Evolutionary conservation across 1,284 basidiomycete genomes (phyloP).

Genomic region (Malassezia pachydermatis): DNA sequence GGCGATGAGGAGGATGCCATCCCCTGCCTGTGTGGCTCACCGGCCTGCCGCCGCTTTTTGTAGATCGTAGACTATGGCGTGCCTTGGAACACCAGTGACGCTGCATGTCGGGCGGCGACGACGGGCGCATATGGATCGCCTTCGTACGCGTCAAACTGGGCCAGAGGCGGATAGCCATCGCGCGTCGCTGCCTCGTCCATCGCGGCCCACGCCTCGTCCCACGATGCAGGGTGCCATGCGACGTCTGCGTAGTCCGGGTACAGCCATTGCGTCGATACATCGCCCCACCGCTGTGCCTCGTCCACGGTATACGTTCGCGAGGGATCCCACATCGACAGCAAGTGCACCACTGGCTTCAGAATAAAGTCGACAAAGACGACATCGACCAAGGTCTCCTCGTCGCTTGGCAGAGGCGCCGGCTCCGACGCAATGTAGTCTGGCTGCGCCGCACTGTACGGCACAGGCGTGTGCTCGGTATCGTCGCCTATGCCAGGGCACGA

Average conservation of each 20-base stretch:
- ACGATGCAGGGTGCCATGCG: conserved; percentile 19
- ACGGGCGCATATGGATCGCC: conserved; percentile 14
- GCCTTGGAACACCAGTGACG: conserved; percentile 7
- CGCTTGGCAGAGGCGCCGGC: conserved; percentile 17
- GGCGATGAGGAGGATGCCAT: conserved; percentile 47
- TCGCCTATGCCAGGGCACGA: conserved; percentile 31
- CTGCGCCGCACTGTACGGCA: conserved; percentile 26
- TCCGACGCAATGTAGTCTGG: conserved; percentile 41
- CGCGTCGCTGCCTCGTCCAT: conserved; percentile 4
- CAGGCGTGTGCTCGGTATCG: conserved; percentile 33
- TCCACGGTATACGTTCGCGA: conserved; percentile 20
- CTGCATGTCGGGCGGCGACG: too few species aligned
- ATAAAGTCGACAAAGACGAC: conserved; percentile 37
- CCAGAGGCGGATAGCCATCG: conserved; percentile 12
- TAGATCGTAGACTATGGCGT: conserved; percentile 18
- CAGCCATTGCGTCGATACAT: conserved; percentile 37
- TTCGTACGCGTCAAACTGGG: conserved; percentile 6
- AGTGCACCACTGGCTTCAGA: conserved; percentile 20
- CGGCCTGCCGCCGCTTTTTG: conserved; percentile 44
- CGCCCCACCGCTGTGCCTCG: conserved; percentile 30
- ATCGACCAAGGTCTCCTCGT: conserved; percentile 20
- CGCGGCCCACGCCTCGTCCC: neutral
- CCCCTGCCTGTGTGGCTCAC: conserved; percentile 50
- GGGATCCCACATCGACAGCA: conserved; percentile 21
- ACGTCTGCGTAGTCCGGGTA: conserved; percentile 34